A percentile compares a stretch with the other conserved stretches of the same genome.
Conservation (phyloP, 2,329 filamentous ascomycete genomes). For the Curvularia lunata region DNA sequence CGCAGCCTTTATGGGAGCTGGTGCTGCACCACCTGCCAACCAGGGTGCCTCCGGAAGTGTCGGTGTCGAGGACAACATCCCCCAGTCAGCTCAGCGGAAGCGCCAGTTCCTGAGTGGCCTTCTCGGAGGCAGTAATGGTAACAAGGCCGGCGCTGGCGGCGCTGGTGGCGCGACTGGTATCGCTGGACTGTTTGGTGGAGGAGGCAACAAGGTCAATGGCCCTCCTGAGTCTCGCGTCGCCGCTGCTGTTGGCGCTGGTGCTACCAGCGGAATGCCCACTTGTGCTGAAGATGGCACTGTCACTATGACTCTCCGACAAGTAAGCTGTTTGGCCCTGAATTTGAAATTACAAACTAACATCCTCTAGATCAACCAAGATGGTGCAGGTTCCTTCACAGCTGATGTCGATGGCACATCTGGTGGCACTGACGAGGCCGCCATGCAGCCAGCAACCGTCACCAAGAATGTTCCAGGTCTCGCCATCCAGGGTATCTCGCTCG, state of each 20-base stretch:
- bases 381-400: constrained; percentile 68
- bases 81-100: constrained; percentile 24
- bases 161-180: constrained; percentile 39
- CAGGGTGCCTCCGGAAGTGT: constrained; percentile 38
- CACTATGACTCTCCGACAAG: constrained; percentile 68
- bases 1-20: constrained; percentile 62
- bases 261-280: constrained; percentile 64
- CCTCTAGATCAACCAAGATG: constrained; percentile 67
- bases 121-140: constrained; percentile 37
- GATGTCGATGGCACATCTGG: constrained; percentile 69
- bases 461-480: constrained; percentile 66
- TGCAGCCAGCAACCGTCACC: constrained; percentile 64
- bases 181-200: constrained; percentile 45
- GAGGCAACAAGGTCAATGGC: constrained; percentile 56
- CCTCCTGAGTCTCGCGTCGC: constrained; percentile 62
- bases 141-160: constrained; percentile 14
- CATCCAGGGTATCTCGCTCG: constrained; percentile 64
- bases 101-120: constrained; percentile 45
- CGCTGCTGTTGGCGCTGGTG: constrained; percentile 61
- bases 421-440: constrained; percentile 65
- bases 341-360: constrained; percentile 1
- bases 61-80: constrained; percentile 45
- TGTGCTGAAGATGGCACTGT: constrained; percentile 65
- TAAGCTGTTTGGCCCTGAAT: constrained; percentile 12
- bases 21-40: constrained; percentile 39